A percentile compares a stretch with the other conserved stretches of the same genome.
Conservation (phyloP, 2,329 filamentous ascomycete genomes). For the Trichoderma atrobrunneum region DNA sequence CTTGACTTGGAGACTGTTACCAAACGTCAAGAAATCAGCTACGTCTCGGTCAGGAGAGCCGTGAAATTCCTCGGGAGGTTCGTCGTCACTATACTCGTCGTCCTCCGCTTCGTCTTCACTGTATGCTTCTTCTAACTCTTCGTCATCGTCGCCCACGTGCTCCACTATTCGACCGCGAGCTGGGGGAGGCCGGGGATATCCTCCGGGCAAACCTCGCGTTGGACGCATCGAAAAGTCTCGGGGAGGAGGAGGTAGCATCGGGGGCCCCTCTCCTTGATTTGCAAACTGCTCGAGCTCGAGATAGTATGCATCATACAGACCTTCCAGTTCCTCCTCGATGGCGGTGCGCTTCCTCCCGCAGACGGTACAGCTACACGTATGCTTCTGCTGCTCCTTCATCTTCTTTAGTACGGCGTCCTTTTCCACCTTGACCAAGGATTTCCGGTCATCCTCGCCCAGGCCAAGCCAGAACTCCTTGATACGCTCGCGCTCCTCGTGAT, state of each 20-base stretch:
- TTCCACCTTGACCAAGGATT: slow-evolving; percentile 94
- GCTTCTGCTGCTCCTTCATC: slow-evolving; percentile 99
- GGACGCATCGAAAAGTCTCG: slow-evolving; percentile 61
- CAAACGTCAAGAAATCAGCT: slow-evolving; percentile 93
- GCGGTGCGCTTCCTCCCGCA: slow-evolving; percentile 94
- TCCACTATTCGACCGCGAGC: slow-evolving; percentile 72
- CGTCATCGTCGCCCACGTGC: slow-evolving; percentile 57
- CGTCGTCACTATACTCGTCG: slow-evolving; percentile 64
- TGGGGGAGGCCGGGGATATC: slow-evolving; percentile 65
- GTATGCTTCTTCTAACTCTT: slow-evolving; percentile 50
- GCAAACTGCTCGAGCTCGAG: slow-evolving; percentile 97
- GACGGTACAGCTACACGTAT: slow-evolving; percentile 96
- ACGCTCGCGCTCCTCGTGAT: slow-evolving; percentile 88
- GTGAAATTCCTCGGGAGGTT: slow-evolving; percentile 67
- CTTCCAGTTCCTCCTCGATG: slow-evolving; percentile 96
- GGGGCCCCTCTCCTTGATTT: slow-evolving; percentile 70
- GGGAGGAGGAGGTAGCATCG: slow-evolving; percentile 45
- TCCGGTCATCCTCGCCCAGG: slow-evolving; percentile 88
- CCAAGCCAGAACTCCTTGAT: slow-evolving; percentile 99
- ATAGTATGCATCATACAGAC: slow-evolving; percentile 97
- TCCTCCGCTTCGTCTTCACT: slow-evolving; percentile 55
- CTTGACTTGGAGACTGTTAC: slow-evolving; percentile 94
- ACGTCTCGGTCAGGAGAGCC: slow-evolving; percentile 62
- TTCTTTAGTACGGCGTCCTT: slow-evolving; percentile 97
- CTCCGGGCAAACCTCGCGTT: slow-evolving; percentile 55